A percentile compares a stretch with the other conserved stretches of the same genome.
These are phyloP conservation scores for Botrytis tulipae DNA, from an alignment of 2,329 filamentous ascomycete genomes.

Conservation along the genomic window DNA sequence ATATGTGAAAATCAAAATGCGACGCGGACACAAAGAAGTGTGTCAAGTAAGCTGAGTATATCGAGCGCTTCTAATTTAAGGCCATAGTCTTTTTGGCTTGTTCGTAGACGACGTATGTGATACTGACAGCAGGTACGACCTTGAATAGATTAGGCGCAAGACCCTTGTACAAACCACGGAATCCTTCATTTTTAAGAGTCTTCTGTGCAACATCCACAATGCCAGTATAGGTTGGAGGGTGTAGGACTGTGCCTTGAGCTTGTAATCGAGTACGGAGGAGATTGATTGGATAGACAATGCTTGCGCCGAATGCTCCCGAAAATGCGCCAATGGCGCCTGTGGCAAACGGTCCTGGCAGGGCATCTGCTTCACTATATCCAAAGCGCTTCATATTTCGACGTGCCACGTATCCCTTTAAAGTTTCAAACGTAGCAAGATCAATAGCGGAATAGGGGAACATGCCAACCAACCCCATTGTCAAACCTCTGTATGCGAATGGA, in stretches of 20 bases:
- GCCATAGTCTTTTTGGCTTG: conserved; percentile 73
- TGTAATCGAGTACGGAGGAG: conserved; percentile 88
- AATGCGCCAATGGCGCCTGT: conserved; percentile 88
- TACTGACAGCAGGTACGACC: conserved; percentile 92
- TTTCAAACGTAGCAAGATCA: conserved; percentile 92
- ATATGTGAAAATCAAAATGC: neutral
- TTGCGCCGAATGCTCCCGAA: conserved; percentile 87
- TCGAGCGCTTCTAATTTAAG: conserved; percentile 22
- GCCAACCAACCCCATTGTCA: conserved; percentile 89
- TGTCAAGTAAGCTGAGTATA: neutral
- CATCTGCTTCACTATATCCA: conserved; percentile 79
- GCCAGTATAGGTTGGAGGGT: conserved; percentile 85
- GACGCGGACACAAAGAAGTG: neutral
- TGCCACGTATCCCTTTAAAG: conserved; percentile 75
- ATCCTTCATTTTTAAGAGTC: conserved; percentile 79
- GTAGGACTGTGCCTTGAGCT: conserved; percentile 90
- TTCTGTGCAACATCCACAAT: conserved; percentile 85
- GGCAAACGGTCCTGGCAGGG: conserved; percentile 73
- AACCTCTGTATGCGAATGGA: conserved; percentile 79
- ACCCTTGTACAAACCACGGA: conserved; percentile 88
- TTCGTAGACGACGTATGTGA: conserved; percentile 92
- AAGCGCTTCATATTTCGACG: conserved; percentile 65
- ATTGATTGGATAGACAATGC: conserved; percentile 93
- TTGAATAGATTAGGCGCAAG: conserved; percentile 94
- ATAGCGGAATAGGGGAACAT: conserved; percentile 99